phyloP scores from a whole-genome alignment of 1,139 yeast species.

The Diutina rugosa region DNA sequence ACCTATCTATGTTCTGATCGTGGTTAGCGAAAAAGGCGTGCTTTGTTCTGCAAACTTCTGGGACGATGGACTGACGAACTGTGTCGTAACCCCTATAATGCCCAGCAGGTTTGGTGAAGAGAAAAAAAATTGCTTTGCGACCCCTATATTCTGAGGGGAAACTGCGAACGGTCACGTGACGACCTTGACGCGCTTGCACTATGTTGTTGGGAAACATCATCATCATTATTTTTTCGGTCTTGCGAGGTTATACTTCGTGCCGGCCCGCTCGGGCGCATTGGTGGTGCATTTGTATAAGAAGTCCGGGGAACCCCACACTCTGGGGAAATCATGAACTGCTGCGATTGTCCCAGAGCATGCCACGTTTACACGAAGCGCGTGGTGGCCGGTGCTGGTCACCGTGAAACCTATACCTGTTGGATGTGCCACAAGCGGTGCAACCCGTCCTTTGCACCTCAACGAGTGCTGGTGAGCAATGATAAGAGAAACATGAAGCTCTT shows the following conservation, averaged over 20 bases:
- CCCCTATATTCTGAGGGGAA: not conserved
- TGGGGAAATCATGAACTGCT: not conserved
- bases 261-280: not conserved
- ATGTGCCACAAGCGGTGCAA: constrained; percentile 2
- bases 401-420: constrained; percentile 2
- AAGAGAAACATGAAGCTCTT: not conserved
- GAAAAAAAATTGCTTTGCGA: not conserved
- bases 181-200: not conserved
- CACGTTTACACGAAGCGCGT: not conserved
- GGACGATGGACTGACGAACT: not conserved
- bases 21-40: constrained; percentile 2
- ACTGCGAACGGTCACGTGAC: not conserved
- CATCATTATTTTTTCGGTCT: not conserved
- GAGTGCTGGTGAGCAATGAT: not conserved
- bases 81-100: not conserved
- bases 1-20: constrained; percentile 1
- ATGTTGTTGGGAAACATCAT: not conserved
- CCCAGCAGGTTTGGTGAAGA: not conserved
- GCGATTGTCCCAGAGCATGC: not conserved
- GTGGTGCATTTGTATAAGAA: not conserved
- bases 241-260: not conserved
- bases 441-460: constrained; percentile 1
- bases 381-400: not conserved
- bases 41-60: not conserved
- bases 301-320: not conserved